Evolutionary conservation across 2,329 filamentous ascomycete species (phyloP).

Genomic region (Nothophoma quercina): DNA sequence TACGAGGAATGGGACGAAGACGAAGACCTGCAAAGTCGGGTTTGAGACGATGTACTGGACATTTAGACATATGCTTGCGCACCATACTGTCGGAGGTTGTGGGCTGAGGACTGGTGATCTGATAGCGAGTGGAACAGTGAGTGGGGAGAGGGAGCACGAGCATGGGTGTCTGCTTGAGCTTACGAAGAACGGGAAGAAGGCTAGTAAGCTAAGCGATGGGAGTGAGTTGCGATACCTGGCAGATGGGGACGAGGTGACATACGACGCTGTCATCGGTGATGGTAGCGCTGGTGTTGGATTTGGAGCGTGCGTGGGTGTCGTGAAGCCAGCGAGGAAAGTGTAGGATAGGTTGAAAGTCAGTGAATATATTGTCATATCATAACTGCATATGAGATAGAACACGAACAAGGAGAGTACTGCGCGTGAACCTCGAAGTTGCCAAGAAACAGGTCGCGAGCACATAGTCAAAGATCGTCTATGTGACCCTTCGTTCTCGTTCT

Average conservation of each 20-base stretch:
- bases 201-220: conserved; percentile 39
- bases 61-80: conserved; percentile 55
- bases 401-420: no score
- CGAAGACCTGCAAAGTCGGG: conserved; percentile 38
- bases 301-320: conserved; percentile 50
- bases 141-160: conserved; percentile 47
- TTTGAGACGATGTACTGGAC: conserved; percentile 56
- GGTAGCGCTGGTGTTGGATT: conserved; percentile 48
- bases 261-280: conserved; percentile 48
- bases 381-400: no score
- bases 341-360: no score
- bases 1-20: conserved; percentile 24
- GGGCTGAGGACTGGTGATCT: conserved; percentile 53
- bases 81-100: conserved; percentile 54
- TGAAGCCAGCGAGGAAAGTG: conserved; percentile 37
- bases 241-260: conserved; percentile 52
- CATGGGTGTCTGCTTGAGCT: conserved; percentile 55
- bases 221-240: conserved; percentile 48
- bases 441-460: no score
- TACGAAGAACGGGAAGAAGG: conserved; percentile 46
- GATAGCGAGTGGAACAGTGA: conserved; percentile 56
- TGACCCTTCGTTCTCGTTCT: no score
- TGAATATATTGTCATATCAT: no score
- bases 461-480: no score
- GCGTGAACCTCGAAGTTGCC: no score